phyloP scores from a whole-genome alignment of 306 rosid genomes.

The Malus asiatica region DNA sequence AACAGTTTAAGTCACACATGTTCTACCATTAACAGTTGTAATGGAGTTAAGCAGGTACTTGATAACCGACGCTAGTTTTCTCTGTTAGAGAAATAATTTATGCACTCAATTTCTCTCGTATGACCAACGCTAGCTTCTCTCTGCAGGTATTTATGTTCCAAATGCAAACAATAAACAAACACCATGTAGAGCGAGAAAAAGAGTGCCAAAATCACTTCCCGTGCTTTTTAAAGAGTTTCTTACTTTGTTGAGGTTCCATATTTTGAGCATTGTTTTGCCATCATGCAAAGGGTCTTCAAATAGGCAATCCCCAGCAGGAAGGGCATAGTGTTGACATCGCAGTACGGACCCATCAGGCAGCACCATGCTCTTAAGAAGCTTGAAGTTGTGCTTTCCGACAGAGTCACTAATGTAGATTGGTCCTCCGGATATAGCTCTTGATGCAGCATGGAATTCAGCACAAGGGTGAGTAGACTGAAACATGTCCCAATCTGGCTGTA shows the following conservation, averaged over 20 bases:
- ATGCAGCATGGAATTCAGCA: slow-evolving; percentile 64
- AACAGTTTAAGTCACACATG: not conserved
- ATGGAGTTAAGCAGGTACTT: not conserved
- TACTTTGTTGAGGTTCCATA: slow-evolving; percentile 81
- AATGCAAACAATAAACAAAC: too few species aligned
- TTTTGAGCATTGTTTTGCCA: slow-evolving; percentile 75
- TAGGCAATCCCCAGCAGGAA: slow-evolving; percentile 68
- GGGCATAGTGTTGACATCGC: slow-evolving; percentile 71
- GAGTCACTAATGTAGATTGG: slow-evolving; percentile 67
- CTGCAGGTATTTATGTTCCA: too few species aligned
- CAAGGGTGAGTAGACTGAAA: slow-evolving; percentile 64
- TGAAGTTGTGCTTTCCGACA: slow-evolving; percentile 65
- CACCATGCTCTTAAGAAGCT: slow-evolving; percentile 50
- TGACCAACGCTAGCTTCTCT: too few species aligned
- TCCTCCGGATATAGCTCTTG: slow-evolving; percentile 75
- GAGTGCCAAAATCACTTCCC: not conserved
- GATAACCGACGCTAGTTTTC: not conserved
- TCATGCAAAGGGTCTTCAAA: slow-evolving; percentile 67
- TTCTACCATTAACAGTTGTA: not conserved
- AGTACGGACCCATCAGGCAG: slow-evolving; percentile 57
- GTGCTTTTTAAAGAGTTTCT: not conserved
- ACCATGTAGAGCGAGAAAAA: too few species aligned
- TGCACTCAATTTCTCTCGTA: too few species aligned
- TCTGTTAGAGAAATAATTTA: too few species aligned
- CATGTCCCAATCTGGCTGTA: slow-evolving; percentile 90